Conservation (phyloP, 2,329 filamentous ascomycete species). For the Fusarium verrucosum region DNA sequence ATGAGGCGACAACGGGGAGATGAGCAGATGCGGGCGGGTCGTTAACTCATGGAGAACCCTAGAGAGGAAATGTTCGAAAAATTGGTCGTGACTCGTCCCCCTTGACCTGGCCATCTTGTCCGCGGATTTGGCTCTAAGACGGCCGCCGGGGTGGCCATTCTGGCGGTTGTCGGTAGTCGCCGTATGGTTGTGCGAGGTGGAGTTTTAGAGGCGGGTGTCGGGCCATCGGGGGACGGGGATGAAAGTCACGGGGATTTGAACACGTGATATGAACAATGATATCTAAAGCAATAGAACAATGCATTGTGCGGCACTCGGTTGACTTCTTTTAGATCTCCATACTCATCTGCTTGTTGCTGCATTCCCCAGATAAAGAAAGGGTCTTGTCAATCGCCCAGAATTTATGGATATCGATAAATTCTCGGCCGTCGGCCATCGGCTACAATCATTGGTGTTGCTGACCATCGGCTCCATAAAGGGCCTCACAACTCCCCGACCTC, state of each 20-base stretch:
- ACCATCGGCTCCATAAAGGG: slow-evolving; percentile 15
- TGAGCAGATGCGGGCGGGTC: background rate
- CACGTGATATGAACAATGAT: background rate
- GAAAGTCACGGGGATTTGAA: background rate
- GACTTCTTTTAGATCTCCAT: background rate
- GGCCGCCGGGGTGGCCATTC: slow-evolving; percentile 39
- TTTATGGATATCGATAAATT: slow-evolving; percentile 14
- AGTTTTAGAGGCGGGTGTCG: slow-evolving; percentile 26
- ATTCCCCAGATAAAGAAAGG: slow-evolving; percentile 3
- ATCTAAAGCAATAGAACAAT: background rate
- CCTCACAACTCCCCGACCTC: slow-evolving; percentile 37
- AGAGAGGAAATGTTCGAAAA: background rate
- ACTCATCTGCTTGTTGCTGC: background rate
- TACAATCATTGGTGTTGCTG: slow-evolving; percentile 31
- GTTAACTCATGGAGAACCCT: background rate
- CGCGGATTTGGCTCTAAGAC: slow-evolving; percentile 14
- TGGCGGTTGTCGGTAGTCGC: slow-evolving; percentile 33
- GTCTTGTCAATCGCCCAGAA: slow-evolving; percentile 11
- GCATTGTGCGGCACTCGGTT: too few relatives aligned
- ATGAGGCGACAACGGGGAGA: slow-evolving; percentile 1
- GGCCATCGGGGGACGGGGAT: slow-evolving; percentile 13
- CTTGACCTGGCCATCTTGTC: slow-evolving; percentile 7
- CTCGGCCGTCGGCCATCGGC: slow-evolving; percentile 34
- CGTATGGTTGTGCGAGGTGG: slow-evolving; percentile 9
- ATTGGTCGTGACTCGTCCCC: background rate